Base-by-base conservation (phyloP, 257 asterid genomes). In the Thymus mandschuricus region DNA sequence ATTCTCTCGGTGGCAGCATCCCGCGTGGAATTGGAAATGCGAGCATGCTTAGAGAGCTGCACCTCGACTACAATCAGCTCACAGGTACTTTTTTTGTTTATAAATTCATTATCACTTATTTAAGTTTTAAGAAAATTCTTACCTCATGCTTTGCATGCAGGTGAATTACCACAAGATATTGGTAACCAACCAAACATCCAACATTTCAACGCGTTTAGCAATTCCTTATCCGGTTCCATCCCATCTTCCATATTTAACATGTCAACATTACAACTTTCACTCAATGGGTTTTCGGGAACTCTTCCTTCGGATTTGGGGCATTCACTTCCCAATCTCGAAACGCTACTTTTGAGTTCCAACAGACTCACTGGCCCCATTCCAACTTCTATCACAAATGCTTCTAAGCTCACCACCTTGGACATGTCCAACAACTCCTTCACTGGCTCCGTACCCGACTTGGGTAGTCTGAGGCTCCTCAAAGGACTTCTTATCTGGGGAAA, bases 341-440 rank as follows among this genome's bases (percentile, higher is more conserved):
- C 0, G 3, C 41, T 57, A 10, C 3, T 1, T 57, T 56, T 55
- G 0, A 2, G 8, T 56, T 0, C 0, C 2, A 56, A 56, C 41
- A 10, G 1, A 29, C 8, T 56, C 40, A 10, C 8, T 57, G 62
- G 62, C 40, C 41, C 62, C 0, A 57, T 57, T 29, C 62, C 62
- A 10, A 57, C 9, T 41, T 57, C 62, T 30, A 30, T 57, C 41
- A 28, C 38, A 38, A 56, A 56, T 56, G 61, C 61, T 56, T 56
- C 61, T 29, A 29, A 30, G 30, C 40, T 56, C 30, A 28, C 15
- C 40, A 0, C 10, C 3, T 56, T 56, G 41, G 40, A 4, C 3
- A 29, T 56, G 61, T 0, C 5, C 0, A 3, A 0, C 21, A 56
- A 56, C 15, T 56, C 34, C 0, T 56, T 56, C 15, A 29, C 1